These are phyloP conservation scores for Pistacia vera DNA, from an alignment of 345 rosid species.

Conservation along the genomic window DNA sequence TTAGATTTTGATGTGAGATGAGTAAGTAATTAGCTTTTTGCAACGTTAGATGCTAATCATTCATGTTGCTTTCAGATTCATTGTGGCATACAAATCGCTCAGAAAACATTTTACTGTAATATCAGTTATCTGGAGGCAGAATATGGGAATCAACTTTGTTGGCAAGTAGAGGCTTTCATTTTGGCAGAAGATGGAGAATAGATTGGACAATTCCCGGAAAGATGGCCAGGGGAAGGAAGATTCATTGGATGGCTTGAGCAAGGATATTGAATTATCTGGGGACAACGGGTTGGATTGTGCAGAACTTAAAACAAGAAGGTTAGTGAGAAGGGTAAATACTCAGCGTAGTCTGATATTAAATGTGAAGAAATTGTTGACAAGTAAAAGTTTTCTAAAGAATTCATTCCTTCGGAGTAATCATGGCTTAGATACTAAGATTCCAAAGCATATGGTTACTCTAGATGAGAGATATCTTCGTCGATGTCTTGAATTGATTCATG, in stretches of 20 bases:
- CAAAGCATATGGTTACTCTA: constrained; percentile 65
- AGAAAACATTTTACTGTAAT: constrained; percentile 7
- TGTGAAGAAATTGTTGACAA: constrained; percentile 50
- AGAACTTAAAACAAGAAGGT: constrained; percentile 30
- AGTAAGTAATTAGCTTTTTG: constrained; percentile 9
- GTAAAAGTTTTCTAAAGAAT: constrained; percentile 48
- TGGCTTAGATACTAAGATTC: constrained; percentile 58
- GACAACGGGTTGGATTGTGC: constrained; percentile 24
- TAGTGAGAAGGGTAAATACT: constrained; percentile 44
- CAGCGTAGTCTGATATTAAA: constrained; percentile 43
- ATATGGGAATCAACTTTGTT: constrained; percentile 27
- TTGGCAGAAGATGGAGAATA: constrained; percentile 51
- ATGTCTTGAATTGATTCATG: constrained; percentile 69
- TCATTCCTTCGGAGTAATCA: constrained; percentile 44
- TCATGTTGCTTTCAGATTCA: constrained; percentile 36
- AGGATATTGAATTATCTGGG: constrained; percentile 26
- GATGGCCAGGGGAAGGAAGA: constrained; percentile 48
- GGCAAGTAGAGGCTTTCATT: constrained; percentile 13
- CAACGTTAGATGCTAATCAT: not conserved
- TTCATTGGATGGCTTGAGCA: constrained; percentile 28
- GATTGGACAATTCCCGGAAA: constrained; percentile 34
- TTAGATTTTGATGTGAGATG: constrained; percentile 11
- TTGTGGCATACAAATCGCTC: constrained; percentile 16
- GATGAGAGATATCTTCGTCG: constrained; percentile 78
- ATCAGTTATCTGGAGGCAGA: constrained; percentile 21